These are phyloP conservation scores for Vickermania spadyakhi DNA, from an alignment of 208 protist genomes.

Conservation along the genomic window DNA sequence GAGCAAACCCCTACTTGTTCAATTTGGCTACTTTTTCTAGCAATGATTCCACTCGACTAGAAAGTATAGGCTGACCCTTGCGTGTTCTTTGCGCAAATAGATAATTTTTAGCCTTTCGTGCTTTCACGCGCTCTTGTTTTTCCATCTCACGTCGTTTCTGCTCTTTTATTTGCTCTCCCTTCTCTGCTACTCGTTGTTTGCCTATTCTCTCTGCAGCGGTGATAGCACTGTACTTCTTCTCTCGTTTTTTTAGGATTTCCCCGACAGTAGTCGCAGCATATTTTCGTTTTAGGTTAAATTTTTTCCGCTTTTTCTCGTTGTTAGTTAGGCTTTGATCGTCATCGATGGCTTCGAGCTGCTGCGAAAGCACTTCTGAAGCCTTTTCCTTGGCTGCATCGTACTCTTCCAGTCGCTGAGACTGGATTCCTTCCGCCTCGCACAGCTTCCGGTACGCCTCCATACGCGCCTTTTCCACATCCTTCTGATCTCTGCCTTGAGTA, in stretches of 20 bases:
- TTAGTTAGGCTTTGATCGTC: constrained; percentile 83
- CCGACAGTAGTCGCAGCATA: constrained; percentile 63
- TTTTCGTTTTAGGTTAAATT: constrained; percentile 85
- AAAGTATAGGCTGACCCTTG: constrained; percentile 76
- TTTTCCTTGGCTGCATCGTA: constrained; percentile 54
- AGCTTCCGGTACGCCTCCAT: constrained; percentile 87
- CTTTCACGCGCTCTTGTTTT: constrained; percentile 36
- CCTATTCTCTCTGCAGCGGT: constrained; percentile 41
- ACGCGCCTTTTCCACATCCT: constrained; percentile 64
- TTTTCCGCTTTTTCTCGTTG: constrained; percentile 76
- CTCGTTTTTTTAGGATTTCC: constrained; percentile 45
- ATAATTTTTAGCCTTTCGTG: constrained; percentile 31
- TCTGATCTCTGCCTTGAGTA: constrained; percentile 47
- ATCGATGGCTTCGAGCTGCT: constrained; percentile 57
- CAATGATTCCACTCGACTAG: constrained; percentile 52
- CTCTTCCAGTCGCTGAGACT: constrained; percentile 70
- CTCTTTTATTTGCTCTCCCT: constrained; percentile 22
- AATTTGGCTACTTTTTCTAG: constrained; percentile 49
- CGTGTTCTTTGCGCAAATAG: constrained; percentile 57
- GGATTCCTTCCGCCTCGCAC: constrained; percentile 71
- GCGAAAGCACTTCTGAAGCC: constrained; percentile 22
- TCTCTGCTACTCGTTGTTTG: constrained; percentile 43
- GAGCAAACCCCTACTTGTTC: neutral
- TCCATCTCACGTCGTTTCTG: constrained; percentile 30
- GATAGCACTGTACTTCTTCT: constrained; percentile 51